Percentiles rank a stretch among this genome's conserved stretches.
Evolutionary conservation across 2,329 filamentous ascomycete species (phyloP).

Genomic region (Aspergillus chevalieri): DNA sequence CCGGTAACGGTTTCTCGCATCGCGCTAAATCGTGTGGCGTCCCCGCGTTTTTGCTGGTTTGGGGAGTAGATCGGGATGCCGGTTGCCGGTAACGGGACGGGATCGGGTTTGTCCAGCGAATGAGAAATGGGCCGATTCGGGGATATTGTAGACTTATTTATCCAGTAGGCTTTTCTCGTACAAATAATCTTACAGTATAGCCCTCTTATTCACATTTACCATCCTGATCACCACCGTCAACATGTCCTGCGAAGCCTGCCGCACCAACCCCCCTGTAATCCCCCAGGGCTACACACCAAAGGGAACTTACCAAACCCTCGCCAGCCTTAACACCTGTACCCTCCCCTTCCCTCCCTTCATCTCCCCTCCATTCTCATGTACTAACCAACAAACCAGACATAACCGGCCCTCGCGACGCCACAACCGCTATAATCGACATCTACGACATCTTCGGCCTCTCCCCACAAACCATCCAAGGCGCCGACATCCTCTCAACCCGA

Average conservation of each 20-base stretch:
- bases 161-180: too few species aligned
- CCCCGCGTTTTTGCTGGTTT: too few species aligned
- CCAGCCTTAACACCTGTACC: slow-evolving; percentile 50
- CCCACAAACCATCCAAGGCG: slow-evolving; percentile 63
- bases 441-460: slow-evolving; percentile 63
- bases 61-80: too few species aligned
- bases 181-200: too few species aligned
- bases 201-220: too few species aligned
- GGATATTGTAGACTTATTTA: too few species aligned
- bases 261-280: slow-evolving; percentile 46
- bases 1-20: too few species aligned
- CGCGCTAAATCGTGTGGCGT: too few species aligned
- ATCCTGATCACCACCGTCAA: slow-evolving; percentile 21
- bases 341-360: too few species aligned
- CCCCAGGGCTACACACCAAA: slow-evolving; percentile 50
- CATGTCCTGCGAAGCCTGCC: slow-evolving; percentile 29
- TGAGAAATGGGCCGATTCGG: too few species aligned
- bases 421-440: slow-evolving; percentile 55
- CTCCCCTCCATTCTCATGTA: slow-evolving; percentile 7
- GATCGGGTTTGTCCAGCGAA: too few species aligned
- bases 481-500: slow-evolving; percentile 47
- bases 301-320: slow-evolving; percentile 53
- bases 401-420: slow-evolving; percentile 46
- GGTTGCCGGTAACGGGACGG: too few species aligned
- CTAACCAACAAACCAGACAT: slow-evolving; percentile 13